phyloP scores from a whole-genome alignment of 2,329 filamentous ascomycete genomes.

The Boeremia lycopersici region DNA sequence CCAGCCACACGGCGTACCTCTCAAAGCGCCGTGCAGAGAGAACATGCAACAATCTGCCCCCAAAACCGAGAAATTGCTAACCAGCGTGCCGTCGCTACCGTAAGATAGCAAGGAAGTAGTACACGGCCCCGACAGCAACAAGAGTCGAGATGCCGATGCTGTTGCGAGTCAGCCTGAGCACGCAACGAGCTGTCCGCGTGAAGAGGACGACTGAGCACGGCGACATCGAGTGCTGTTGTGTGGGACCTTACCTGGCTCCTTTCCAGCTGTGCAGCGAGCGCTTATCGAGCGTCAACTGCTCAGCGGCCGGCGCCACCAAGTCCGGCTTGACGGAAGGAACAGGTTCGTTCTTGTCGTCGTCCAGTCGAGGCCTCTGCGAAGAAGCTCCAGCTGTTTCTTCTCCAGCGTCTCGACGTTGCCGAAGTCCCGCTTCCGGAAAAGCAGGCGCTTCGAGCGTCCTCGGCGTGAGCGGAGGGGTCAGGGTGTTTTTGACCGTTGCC shows the following conservation, averaged over 20 bases:
- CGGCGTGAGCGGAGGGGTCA: constrained; percentile 22
- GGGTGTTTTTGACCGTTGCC: constrained; percentile 14
- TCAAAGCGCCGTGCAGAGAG: no score
- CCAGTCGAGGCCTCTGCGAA: not conserved
- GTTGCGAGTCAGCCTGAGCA: not conserved
- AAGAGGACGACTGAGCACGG: not conserved
- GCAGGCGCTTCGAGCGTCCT: constrained; percentile 9
- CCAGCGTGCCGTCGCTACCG: not conserved
- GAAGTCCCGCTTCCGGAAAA: constrained; percentile 17
- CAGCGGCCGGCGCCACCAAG: not conserved
- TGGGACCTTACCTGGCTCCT: constrained; percentile 31
- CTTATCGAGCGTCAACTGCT: constrained; percentile 1
- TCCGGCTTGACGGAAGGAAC: no score
- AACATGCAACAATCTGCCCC: no score
- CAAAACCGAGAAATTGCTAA: no score
- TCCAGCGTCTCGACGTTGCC: constrained; percentile 18
- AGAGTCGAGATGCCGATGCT: constrained; percentile 10
- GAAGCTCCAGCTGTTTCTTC: constrained; percentile 5
- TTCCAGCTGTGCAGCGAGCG: constrained; percentile 21
- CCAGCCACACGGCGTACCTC: no score
- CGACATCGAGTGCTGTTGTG: not conserved
- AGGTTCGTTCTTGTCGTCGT: not conserved
- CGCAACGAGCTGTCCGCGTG: not conserved
- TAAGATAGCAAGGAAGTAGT: constrained; percentile 2
- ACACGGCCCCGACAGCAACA: constrained; percentile 6